Evolutionary conservation across 23 red algal genomes (phyloP).

Genomic region (Chondrus crispus): DNA sequence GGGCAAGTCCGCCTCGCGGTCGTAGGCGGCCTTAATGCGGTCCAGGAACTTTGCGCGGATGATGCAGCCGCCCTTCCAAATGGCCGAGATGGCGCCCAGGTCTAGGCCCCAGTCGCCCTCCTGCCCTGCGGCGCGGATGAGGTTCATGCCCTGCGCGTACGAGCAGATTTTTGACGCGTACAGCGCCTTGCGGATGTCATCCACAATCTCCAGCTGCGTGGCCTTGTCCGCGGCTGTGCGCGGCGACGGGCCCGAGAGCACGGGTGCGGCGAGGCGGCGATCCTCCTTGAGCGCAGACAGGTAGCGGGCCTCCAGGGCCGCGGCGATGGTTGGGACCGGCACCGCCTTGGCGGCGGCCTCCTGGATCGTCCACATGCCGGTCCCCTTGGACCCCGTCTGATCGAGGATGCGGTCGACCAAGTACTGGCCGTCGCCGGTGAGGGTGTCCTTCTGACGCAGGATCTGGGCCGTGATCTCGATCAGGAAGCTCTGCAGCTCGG

Average conservation of each 20-base stretch:
- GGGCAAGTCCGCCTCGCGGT: slow-evolving; percentile 61
- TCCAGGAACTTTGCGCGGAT: slow-evolving; percentile 96
- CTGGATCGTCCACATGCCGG: slow-evolving; percentile 98
- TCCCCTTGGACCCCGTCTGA: slow-evolving; percentile 91
- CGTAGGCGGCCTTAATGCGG: slow-evolving; percentile 95
- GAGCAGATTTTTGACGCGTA: slow-evolving; percentile 96
- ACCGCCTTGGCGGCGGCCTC: slow-evolving; percentile 84
- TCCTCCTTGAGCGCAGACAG: slow-evolving; percentile 92
- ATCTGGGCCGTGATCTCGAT: slow-evolving; percentile 96
- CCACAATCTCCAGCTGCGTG: slow-evolving; percentile 44
- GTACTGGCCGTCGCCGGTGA: slow-evolving; percentile 65
- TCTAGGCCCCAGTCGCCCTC: slow-evolving; percentile 86
- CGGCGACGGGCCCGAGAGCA: slow-evolving; percentile 31
- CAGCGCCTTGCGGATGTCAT: slow-evolving; percentile 70
- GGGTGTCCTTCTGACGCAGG: slow-evolving; percentile 60
- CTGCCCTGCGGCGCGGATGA: slow-evolving; percentile 71
- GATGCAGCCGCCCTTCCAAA: slow-evolving; percentile 99
- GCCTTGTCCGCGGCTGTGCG: not conserved
- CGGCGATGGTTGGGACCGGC: slow-evolving; percentile 82
- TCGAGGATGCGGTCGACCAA: slow-evolving; percentile 84
- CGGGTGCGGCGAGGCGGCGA: slow-evolving; percentile 31
- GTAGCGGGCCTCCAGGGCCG: slow-evolving; percentile 89
- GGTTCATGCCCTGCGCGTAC: slow-evolving; percentile 97
- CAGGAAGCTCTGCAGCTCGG: slow-evolving; percentile 84
- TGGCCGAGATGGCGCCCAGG: slow-evolving; percentile 86